Evolutionary conservation across 148 eudicot genomes (phyloP).

Genomic region (Chenopodium formosanum): DNA sequence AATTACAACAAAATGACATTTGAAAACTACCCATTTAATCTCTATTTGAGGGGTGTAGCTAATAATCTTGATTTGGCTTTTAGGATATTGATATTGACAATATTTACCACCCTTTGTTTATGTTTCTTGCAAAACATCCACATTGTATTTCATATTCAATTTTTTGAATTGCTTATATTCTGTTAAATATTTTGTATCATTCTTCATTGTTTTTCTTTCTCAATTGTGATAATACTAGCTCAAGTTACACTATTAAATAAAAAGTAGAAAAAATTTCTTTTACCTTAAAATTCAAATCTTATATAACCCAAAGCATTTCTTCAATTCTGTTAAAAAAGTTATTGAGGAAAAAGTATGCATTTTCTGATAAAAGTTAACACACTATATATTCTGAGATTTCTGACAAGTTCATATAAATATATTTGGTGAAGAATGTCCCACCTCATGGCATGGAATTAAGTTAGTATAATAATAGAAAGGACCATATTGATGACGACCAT

Average conservation of each 20-base stretch:
- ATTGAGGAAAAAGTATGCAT: too few species aligned
- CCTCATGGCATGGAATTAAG: too few species aligned
- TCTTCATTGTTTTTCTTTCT: too few species aligned
- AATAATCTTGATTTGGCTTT: slow-evolving; percentile 20
- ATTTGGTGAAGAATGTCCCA: not conserved
- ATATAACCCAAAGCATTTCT: too few species aligned
- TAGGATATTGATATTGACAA: not conserved
- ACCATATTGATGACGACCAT: too few species aligned
- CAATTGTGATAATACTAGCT: too few species aligned
- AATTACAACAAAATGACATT: not conserved
- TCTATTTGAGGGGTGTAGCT: slow-evolving; percentile 2
- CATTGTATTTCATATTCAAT: not conserved
- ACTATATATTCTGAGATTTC: not conserved
- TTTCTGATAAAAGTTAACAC: too few species aligned
- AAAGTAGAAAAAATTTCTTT: too few species aligned
- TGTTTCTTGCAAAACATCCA: not conserved
- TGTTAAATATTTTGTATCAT: not conserved
- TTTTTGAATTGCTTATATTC: not conserved
- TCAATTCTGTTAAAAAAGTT: too few species aligned
- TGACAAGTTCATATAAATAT: not conserved
- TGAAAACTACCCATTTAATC: not conserved
- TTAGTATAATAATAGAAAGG: too few species aligned
- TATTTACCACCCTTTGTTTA: not conserved
- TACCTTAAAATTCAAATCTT: too few species aligned
- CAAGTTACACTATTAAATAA: too few species aligned